Base-by-base conservation (phyloP, 345 rosid species). In the Corchorus capsularis region DNA sequence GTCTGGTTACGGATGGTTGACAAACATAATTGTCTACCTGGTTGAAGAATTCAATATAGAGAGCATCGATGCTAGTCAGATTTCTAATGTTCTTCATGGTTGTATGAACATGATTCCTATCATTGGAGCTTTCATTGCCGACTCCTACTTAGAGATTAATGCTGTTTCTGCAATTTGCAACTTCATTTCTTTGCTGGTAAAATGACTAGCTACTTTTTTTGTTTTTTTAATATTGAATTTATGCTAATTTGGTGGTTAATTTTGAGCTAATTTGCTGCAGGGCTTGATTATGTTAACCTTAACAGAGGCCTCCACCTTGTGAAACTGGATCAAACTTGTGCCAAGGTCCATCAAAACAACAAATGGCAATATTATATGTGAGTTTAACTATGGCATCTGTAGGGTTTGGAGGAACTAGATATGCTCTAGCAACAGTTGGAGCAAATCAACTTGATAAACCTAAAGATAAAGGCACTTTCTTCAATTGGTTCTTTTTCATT, bases 11-110 rank as follows among this genome's bases (percentile, higher is more conserved):
- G 82, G 78, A 67, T 74, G 78, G 82, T 10, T 74, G 12, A 63
- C 71, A 9, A 79, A 79, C 75, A 60, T 79, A 49, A 53, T 79
- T 53, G 83, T 85, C 46, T 84, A 65, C 72, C 73, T 84, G 69
- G 83, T 85, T 14, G n/a, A 82, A 55, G 75, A 79, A 20, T 74
- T 79, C 82, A 74, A 79, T 8, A 69, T 79, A 37, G 65, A 74
- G 39, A 79, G 70, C 71, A 69, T 79, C 39, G 46, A 41, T 39
- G 78, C 82, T 3, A 11, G 78, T 50, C 82, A 79, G 52, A 74
- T 74, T 52, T 68, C 63, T 3, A 79, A 74, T 14, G 75, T 68
- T 14, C 57, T 74, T 13, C 63, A 60, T 43, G 82, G 75, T 53
- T 68, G 59, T 27, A 62, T 16, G 5, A 52, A 63, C 56, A 47